Base-by-base conservation (phyloP, 2,329 filamentous ascomycete species). In the Stemphylium vesicarium region DNA sequence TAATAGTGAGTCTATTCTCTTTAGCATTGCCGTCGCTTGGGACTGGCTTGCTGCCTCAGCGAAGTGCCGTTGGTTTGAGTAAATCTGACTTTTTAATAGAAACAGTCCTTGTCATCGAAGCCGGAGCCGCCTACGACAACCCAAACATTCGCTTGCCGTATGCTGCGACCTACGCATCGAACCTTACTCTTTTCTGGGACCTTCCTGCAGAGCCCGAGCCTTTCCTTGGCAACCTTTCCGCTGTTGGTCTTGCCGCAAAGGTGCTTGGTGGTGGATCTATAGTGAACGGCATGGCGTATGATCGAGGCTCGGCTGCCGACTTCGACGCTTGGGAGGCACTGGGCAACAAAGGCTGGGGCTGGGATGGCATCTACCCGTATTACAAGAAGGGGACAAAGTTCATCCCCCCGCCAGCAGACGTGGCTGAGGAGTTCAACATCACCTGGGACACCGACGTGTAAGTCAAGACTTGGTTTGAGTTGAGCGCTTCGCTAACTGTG, bases 341-440 rank as follows among this genome's bases (percentile, higher is more conserved):
- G 16, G 85, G 85, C 0, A 88, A 87, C 62, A 52, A 70, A 2
- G 85, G 83, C 3, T 88, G 85, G 85, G 78, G 80, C 1, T 88
- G 83, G 82, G 73, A 82, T 36, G 76, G 76, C 6, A 57, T 83
- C 18, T 61, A 73, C 18, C 63, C 67, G 1, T 72, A 60, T 50
- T 73, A 69, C 57, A 66, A 64, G 40, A 70, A 72, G 56, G 55
- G 62, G 12, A 71, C 68, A 1, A 59, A 66, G n/a, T 65, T 68
- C 11, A 57, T 64, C 15, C 48, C 59, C 22, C 66, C 69, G 0
- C 59, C 68, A n/a, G 38, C 53, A 8, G 51, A 59, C 10, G 53
- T 49, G 1, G 48, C 50, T 2, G 44, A 62, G n/a, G 51, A 60
- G 11, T 59, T 66, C 18, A 47, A 51, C 4, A 65, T 71, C 18